Percentiles rank a stretch among this genome's conserved stretches.
Conservation (phyloP, 1,284 basidiomycete genomes). For the Ganoderma lucidum region DNA sequence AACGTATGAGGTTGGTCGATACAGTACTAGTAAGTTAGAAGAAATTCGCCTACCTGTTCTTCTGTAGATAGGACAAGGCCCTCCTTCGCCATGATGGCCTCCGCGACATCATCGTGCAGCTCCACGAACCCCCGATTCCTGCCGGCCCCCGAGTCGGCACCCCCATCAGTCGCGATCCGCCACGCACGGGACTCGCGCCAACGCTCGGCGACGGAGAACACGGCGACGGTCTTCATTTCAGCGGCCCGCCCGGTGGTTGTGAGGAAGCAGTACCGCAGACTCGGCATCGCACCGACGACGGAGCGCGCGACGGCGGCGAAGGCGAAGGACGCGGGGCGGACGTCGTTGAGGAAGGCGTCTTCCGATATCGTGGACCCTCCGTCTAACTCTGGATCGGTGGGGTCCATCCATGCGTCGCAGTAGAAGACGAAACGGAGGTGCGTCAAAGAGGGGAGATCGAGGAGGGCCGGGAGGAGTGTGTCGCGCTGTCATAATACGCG, state of each 20-base stretch:
- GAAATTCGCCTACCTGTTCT: background rate
- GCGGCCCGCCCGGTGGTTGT: background rate
- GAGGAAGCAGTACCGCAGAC: background rate
- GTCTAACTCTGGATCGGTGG: no score
- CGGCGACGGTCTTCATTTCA: background rate
- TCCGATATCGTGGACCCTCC: background rate
- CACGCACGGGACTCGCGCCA: constrained; percentile 1
- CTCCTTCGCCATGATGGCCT: background rate
- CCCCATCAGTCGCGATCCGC: background rate
- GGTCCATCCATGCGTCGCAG: background rate
- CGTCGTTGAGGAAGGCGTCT: background rate
- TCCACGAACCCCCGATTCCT: background rate
- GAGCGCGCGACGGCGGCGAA: background rate
- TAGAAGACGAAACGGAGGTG: background rate
- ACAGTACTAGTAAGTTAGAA: no score
- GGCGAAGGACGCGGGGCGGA: background rate
- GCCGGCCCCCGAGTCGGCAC: no score
- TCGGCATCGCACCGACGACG: background rate
- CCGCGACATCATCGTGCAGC: background rate
- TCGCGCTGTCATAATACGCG: background rate
- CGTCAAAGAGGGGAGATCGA: background rate
- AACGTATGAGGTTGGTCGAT: no score
- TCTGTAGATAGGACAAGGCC: background rate
- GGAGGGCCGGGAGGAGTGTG: background rate
- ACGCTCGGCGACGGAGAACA: background rate